Evolutionary conservation across 768 basidiomycete genomes (phyloP).

Genomic region (Mycena indigotica): DNA sequence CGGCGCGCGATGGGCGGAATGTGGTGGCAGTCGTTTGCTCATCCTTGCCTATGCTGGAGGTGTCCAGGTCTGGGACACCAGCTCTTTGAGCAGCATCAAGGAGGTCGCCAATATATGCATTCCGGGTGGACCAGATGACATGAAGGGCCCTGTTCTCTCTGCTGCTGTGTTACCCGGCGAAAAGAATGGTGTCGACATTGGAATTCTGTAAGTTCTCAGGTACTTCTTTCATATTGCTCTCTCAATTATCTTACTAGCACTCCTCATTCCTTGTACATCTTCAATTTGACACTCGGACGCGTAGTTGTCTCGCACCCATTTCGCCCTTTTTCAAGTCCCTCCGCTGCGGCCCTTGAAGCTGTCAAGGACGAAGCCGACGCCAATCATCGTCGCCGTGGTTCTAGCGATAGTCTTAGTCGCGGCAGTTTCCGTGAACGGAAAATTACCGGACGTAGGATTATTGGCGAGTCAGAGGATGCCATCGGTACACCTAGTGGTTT

Average conservation of each 20-base stretch:
- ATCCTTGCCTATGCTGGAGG: slow-evolving; percentile 17
- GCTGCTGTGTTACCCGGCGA: slow-evolving; percentile 45
- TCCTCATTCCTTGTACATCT: slow-evolving; percentile 2
- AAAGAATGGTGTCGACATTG: slow-evolving; percentile 33
- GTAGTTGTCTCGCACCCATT: background rate
- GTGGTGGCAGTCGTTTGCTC: slow-evolving; percentile 12
- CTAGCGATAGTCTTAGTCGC: slow-evolving; percentile 20
- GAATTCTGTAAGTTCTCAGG: slow-evolving; percentile 39
- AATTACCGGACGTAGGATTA: background rate
- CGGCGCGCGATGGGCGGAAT: slow-evolving; percentile 17
- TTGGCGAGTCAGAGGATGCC: background rate
- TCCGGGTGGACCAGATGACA: background rate
- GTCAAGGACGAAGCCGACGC: slow-evolving; percentile 9
- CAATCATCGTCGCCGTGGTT: slow-evolving; percentile 17
- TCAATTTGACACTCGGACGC: background rate
- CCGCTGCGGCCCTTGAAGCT: slow-evolving; percentile 27
- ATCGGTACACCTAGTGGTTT: slow-evolving; percentile 14
- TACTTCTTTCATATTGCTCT: slow-evolving; percentile 38
- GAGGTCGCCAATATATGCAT: slow-evolving; percentile 4
- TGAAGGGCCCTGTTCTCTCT: slow-evolving; percentile 28
- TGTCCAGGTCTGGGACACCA: slow-evolving; percentile 22
- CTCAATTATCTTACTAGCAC: slow-evolving; percentile 5
- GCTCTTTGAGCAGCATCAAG: slow-evolving; percentile 1
- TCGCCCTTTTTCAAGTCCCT: slow-evolving; percentile 42
- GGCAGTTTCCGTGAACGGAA: slow-evolving; percentile 18